Conservation (phyloP, 192 early-diverging fungal genomes). For the Phycomyces blakesleeanus region DNA sequence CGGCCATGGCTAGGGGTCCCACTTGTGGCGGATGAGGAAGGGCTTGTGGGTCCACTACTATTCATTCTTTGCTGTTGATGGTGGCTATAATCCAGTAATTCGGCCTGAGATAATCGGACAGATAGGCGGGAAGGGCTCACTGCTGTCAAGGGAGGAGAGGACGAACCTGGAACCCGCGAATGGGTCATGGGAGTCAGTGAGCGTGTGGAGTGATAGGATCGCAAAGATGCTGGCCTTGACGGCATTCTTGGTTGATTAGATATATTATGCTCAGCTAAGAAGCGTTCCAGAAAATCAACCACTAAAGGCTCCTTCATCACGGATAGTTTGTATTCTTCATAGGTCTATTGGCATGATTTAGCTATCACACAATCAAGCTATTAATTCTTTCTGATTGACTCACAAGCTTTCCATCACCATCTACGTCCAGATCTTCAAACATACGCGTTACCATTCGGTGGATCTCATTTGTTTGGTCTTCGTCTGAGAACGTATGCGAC, state of each 20-base stretch:
- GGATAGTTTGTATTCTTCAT: constrained; percentile 74
- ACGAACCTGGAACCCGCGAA: constrained; percentile 1
- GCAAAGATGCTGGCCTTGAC: constrained; percentile 30
- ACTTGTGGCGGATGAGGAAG: neutral
- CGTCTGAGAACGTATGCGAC: constrained; percentile 48
- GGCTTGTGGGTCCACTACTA: constrained; percentile 1
- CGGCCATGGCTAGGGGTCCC: constrained; percentile 7
- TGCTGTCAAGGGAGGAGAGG: constrained; percentile 15
- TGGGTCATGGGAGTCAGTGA: constrained; percentile 13
- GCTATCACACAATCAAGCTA: neutral
- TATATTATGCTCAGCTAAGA: constrained; percentile 54
- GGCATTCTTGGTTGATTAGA: constrained; percentile 17
- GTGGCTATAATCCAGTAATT: constrained; percentile 34
- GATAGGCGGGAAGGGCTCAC: constrained; percentile 26
- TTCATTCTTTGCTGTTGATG: constrained; percentile 23
- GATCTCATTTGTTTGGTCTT: constrained; percentile 65
- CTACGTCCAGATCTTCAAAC: constrained; percentile 77
- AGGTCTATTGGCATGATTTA: constrained; percentile 53
- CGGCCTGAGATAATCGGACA: constrained; percentile 32
- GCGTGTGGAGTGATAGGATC: constrained; percentile 23
- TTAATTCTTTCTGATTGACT: constrained; percentile 5
- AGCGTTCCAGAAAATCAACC: constrained; percentile 74
- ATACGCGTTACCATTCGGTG: constrained; percentile 62
- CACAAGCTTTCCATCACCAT: constrained; percentile 74
- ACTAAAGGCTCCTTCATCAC: constrained; percentile 77